Evolutionary conservation across 768 basidiomycete species (phyloP).

Genomic region (Calocera cornea): DNA sequence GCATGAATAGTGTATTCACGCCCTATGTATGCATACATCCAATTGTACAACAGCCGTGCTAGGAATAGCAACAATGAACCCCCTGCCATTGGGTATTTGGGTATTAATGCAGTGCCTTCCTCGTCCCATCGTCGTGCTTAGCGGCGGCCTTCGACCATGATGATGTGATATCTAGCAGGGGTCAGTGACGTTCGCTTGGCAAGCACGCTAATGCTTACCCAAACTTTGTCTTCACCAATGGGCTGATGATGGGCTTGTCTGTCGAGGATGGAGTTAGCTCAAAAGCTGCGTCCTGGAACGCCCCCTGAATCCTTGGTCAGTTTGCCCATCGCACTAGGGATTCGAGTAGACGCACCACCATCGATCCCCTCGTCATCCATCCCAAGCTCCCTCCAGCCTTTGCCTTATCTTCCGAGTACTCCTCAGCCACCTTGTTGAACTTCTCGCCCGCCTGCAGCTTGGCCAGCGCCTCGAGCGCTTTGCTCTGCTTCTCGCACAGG

Average conservation of each 20-base stretch:
- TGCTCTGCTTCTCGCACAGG: conserved; percentile 76
- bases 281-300: conserved; percentile 85
- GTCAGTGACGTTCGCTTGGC: neutral
- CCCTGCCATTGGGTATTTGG: neutral
- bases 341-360: conserved; percentile 42
- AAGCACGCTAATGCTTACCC: conserved; percentile 25
- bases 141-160: conserved; percentile 79
- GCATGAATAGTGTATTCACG: neutral
- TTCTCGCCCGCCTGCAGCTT: conserved; percentile 73
- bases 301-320: conserved; percentile 28
- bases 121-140: conserved; percentile 23
- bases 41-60: neutral
- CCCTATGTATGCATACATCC: neutral
- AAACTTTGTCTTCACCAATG: conserved; percentile 64
- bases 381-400: conserved; percentile 81
- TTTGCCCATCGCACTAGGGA: neutral
- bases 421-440: conserved; percentile 80
- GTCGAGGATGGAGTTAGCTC: conserved; percentile 63
- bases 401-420: conserved; percentile 84
- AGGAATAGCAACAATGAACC: neutral
- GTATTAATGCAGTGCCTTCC: neutral
- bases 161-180: conserved; percentile 50
- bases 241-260: conserved; percentile 50
- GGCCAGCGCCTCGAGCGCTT: conserved; percentile 59
- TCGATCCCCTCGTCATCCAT: conserved; percentile 76